Conservation (phyloP, 805 yeast genomes). For the Tetrapisispora phaffii region DNA sequence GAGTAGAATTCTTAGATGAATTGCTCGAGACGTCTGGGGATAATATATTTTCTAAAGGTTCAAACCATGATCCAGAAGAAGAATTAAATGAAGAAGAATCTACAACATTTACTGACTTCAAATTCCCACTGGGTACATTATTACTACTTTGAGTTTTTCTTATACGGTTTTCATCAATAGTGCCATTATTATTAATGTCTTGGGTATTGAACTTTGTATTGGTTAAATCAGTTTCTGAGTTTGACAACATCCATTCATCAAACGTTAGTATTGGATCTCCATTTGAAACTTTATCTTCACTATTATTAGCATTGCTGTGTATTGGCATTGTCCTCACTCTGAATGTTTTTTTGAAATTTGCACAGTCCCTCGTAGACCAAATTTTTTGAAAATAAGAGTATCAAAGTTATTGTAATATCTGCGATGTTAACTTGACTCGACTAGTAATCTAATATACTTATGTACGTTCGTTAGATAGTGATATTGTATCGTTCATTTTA, state of each 20-base stretch:
- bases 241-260: slow-evolving; percentile 2
- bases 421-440: too few relatives aligned
- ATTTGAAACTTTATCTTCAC: not conserved
- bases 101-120: not conserved
- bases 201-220: not conserved
- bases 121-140: not conserved
- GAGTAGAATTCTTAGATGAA: slow-evolving; percentile 5
- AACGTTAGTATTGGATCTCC: not conserved
- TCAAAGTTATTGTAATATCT: not conserved
- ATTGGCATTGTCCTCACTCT: not conserved
- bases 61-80: slow-evolving; percentile 16
- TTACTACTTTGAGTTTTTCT: not conserved
- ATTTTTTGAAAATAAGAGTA: too few relatives aligned
- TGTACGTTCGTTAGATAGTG: too few relatives aligned
- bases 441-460: too few relatives aligned
- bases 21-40: slow-evolving; percentile 18
- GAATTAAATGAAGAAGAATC: not conserved
- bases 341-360: too few relatives aligned
- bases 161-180: not conserved
- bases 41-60: slow-evolving; percentile 20
- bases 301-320: not conserved
- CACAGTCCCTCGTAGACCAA: not conserved
- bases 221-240: not conserved
- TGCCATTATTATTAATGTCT: not conserved
- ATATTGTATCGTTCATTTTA: too few relatives aligned